Evolutionary conservation across 176 grass and related monocot species (phyloP).

Genomic region (Puya raimondii): DNA sequence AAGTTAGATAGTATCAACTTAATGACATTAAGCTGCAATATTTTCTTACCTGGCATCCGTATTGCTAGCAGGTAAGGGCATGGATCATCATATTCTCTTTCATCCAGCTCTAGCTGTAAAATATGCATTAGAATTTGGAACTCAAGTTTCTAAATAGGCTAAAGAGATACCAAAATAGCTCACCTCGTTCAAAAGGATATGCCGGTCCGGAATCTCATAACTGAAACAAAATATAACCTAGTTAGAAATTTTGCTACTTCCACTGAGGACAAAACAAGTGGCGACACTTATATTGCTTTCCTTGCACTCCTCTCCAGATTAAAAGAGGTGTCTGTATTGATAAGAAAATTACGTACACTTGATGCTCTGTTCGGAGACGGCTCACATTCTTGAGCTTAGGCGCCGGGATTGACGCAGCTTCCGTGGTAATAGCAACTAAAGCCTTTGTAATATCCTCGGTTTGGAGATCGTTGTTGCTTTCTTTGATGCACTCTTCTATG

Average conservation of each 20-base stretch:
- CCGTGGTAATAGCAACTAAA: slow-evolving; percentile 54
- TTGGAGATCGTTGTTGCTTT: slow-evolving; percentile 46
- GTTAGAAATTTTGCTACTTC: not conserved
- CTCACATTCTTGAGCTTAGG: slow-evolving; percentile 76
- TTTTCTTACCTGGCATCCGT: slow-evolving; percentile 55
- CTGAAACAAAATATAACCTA: slow-evolving; percentile 27
- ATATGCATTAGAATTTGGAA: slow-evolving; percentile 30
- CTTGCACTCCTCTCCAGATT: not conserved
- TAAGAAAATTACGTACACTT: slow-evolving; percentile 47
- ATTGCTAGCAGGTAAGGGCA: slow-evolving; percentile 74
- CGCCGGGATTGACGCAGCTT: slow-evolving; percentile 76
- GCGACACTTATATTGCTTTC: not conserved
- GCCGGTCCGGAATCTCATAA: slow-evolving; percentile 88
- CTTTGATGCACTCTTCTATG: slow-evolving; percentile 57
- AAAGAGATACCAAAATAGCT: slow-evolving; percentile 26
- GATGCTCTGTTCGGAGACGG: slow-evolving; percentile 79
- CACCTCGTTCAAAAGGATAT: slow-evolving; percentile 55
- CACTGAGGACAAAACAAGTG: not conserved
- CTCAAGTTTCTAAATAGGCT: slow-evolving; percentile 17
- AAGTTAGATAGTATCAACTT: not conserved
- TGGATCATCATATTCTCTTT: slow-evolving; percentile 71
- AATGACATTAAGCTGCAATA: slow-evolving; percentile 14
- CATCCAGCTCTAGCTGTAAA: slow-evolving; percentile 60
- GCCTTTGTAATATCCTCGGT: slow-evolving; percentile 77
- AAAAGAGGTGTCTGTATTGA: not conserved